phyloP scores from a whole-genome alignment of 257 asterid genomes.

The Handroanthus guayacan region DNA sequence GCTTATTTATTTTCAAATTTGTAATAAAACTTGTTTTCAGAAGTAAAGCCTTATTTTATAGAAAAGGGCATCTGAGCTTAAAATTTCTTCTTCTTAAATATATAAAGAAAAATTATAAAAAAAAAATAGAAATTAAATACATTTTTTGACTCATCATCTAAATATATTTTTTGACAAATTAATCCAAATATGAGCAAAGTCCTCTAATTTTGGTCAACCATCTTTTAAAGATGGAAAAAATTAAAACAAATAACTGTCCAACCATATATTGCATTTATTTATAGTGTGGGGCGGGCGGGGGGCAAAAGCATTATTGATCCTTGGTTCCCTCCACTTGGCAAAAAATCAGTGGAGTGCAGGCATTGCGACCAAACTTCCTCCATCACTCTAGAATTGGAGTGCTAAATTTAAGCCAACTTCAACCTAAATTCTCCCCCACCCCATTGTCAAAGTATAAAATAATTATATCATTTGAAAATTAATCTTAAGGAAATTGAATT shows the following conservation, averaged over 20 bases:
- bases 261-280: neutral
- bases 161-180: neutral
- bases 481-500: neutral
- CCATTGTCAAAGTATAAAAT: neutral
- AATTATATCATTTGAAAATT: neutral
- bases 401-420: neutral
- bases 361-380: conserved; percentile 37
- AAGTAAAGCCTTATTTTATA: too few relatives aligned
- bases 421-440: neutral
- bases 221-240: conserved; percentile 19
- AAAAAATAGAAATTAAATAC: neutral
- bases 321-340: conserved; percentile 32
- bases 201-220: conserved; percentile 30
- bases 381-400: neutral
- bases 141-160: neutral
- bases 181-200: neutral
- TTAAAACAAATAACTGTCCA: neutral
- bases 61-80: too few relatives aligned
- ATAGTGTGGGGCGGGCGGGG: neutral
- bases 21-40: too few relatives aligned
- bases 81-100: too few relatives aligned
- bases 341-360: conserved; percentile 1
- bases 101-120: too few relatives aligned
- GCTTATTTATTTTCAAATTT: too few relatives aligned
- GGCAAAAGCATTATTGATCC: neutral